Percentiles rank a stretch among this genome's conserved stretches.
Evolutionary conservation across 805 yeast genomes (phyloP).

Genomic region (Candida lessepsii): DNA sequence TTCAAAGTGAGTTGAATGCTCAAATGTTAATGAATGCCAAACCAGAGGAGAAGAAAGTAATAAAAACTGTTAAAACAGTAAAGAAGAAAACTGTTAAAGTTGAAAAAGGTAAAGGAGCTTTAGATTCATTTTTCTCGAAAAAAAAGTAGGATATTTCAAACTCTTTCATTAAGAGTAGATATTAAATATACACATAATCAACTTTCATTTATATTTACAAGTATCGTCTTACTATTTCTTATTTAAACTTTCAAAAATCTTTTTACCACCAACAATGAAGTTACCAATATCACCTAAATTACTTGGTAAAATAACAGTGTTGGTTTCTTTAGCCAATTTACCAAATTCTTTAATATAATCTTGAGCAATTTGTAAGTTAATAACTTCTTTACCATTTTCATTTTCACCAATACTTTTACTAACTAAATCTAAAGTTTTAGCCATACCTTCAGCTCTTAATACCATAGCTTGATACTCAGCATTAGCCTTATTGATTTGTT

Average conservation of each 20-base stretch:
- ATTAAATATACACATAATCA: neutral
- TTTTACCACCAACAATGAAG: conserved; percentile 74
- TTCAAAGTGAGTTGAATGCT: conserved; percentile 11
- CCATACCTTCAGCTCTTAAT: conserved; percentile 68
- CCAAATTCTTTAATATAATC: conserved; percentile 81
- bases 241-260: conserved; percentile 50
- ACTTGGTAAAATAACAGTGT: conserved; percentile 75
- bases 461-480: conserved; percentile 74
- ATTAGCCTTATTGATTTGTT: conserved; percentile 63
- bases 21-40: conserved; percentile 1
- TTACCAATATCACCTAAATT: conserved; percentile 72
- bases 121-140: conserved; percentile 63
- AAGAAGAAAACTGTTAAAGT: conserved; percentile 32
- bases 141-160: conserved; percentile 2
- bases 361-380: conserved; percentile 76
- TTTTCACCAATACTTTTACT: conserved; percentile 67
- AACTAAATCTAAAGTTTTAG: conserved; percentile 62
- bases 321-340: conserved; percentile 77
- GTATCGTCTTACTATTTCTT: conserved; percentile 2
- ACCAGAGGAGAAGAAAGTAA: neutral
- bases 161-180: too few relatives aligned
- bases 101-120: conserved; percentile 62
- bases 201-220: too few relatives aligned
- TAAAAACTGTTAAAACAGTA: neutral
- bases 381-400: conserved; percentile 74